Conservation (phyloP, 768 basidiomycete species). For the Baorangia bicolor region DNA sequence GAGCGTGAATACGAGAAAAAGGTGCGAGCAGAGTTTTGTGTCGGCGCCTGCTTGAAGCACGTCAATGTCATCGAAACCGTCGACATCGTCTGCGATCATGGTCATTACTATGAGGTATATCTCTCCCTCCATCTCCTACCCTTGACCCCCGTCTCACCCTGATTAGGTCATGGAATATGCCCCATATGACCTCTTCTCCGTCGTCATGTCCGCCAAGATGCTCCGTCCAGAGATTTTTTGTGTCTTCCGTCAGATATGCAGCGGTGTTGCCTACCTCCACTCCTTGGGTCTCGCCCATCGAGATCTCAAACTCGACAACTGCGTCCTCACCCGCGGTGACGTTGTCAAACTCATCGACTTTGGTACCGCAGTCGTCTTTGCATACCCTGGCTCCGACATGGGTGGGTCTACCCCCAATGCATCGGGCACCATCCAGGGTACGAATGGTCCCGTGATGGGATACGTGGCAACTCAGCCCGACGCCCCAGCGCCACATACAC, state of each 20-base stretch:
- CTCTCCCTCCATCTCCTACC: constrained; percentile 3
- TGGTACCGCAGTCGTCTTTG: constrained; percentile 99
- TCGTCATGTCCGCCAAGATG: constrained; percentile 99
- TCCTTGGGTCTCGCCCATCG: constrained; percentile 97
- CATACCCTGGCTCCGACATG: constrained; percentile 87
- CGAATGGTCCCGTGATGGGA: constrained; percentile 14
- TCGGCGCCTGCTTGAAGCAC: constrained; percentile 92
- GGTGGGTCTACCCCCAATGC: constrained; percentile 31
- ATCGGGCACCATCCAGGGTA: constrained; percentile 2
- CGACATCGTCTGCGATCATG: constrained; percentile 96
- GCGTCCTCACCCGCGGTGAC: constrained; percentile 95
- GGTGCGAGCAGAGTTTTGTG: constrained; percentile 98
- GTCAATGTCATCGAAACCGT: constrained; percentile 96
- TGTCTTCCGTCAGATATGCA: constrained; percentile 97
- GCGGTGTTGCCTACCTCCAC: constrained; percentile 97
- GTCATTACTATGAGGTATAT: constrained; percentile 94
- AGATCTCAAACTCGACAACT: constrained; percentile 99
- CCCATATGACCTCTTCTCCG: constrained; percentile 96
- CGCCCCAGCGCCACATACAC: constrained; percentile 40
- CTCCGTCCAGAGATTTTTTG: constrained; percentile 97
- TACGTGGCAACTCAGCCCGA: constrained; percentile 21
- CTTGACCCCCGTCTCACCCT: constrained; percentile 1
- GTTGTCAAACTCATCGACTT: constrained; percentile 99
- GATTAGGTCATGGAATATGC: constrained; percentile 98
- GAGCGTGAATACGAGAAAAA: constrained; percentile 99